Percentiles rank a stretch among this genome's conserved stretches.
Evolutionary conservation across 495 filamentous ascomycete species (phyloP).

Genomic region (Penicillium diatomitis): DNA sequence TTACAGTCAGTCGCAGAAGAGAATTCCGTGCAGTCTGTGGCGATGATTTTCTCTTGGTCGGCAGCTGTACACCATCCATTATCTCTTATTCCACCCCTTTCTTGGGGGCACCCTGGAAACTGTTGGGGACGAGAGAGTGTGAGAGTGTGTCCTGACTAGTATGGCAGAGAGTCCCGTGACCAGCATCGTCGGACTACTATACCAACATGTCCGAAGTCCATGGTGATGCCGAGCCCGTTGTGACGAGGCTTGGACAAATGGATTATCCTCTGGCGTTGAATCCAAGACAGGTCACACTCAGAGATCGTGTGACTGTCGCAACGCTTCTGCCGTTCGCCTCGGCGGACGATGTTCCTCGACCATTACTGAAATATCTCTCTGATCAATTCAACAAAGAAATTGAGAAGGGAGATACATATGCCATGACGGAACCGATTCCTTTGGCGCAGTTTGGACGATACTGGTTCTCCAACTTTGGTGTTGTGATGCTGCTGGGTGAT

Average conservation of each 20-base stretch:
- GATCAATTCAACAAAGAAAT: constrained; percentile 91
- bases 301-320: constrained; percentile 82
- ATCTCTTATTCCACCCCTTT: too few species aligned
- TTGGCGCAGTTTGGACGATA: constrained; percentile 71
- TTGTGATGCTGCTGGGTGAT: constrained; percentile 84
- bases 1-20: not conserved
- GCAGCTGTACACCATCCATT: too few species aligned
- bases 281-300: constrained; percentile 77
- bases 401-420: constrained; percentile 92
- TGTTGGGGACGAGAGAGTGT: not conserved
- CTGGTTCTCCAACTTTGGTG: constrained; percentile 94
- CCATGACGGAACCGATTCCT: constrained; percentile 74
- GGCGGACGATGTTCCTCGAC: constrained; percentile 60
- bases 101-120: not conserved
- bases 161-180: constrained; percentile 36
- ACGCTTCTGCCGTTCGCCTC: constrained; percentile 84
- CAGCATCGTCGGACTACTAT: constrained; percentile 13
- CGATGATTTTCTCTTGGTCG: constrained; percentile 1
- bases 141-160: constrained; percentile 20
- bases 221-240: constrained; percentile 56
- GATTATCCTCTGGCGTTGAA: constrained; percentile 60
- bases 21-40: constrained; percentile 1
- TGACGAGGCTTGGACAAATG: constrained; percentile 34
- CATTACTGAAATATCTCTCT: constrained; percentile 69
- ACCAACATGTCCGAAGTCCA: constrained; percentile 74